Percentiles rank a stretch among this genome's conserved stretches.
phyloP scores from a whole-genome alignment of 257 asterid species.

The Solanum lycopersicoides region DNA sequence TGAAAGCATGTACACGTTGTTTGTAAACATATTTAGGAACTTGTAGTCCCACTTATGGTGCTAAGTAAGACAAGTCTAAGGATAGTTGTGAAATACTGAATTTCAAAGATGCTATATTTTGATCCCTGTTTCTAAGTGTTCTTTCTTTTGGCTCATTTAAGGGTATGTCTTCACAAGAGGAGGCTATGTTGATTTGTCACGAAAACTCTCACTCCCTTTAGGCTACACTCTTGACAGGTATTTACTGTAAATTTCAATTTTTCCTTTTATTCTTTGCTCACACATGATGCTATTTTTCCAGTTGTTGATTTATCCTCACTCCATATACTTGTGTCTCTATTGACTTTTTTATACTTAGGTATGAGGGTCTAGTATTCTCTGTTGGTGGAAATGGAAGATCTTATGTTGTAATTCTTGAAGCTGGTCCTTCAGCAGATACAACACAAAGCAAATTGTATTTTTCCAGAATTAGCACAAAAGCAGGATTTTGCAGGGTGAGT shows the following conservation, averaged over 20 bases:
- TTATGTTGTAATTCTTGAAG: slow-evolving; percentile 78
- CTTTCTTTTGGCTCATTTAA: slow-evolving; percentile 6
- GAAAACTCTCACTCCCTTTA: slow-evolving; percentile 71
- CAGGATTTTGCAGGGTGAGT: slow-evolving; percentile 94
- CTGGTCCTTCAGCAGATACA: slow-evolving; percentile 74
- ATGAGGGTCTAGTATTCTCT: slow-evolving; percentile 88
- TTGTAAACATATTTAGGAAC: neutral
- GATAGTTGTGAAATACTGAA: neutral
- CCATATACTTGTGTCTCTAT: neutral
- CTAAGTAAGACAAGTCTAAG: neutral
- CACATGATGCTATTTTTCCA: neutral
- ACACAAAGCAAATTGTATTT: slow-evolving; percentile 75
- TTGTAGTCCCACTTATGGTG: neutral
- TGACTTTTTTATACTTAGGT: slow-evolving; percentile 29
- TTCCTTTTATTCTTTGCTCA: neutral
- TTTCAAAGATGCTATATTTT: neutral
- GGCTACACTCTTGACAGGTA: slow-evolving; percentile 96
- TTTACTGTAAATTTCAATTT: neutral
- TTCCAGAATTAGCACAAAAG: slow-evolving; percentile 87
- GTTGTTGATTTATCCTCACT: neutral
- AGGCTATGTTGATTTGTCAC: slow-evolving; percentile 75
- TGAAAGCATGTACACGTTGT: neutral
- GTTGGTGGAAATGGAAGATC: slow-evolving; percentile 98
- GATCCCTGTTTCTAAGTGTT: neutral
- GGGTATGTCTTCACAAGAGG: slow-evolving; percentile 93